Conservation (phyloP, 139 green algal genomes). For the Chlorokybus atmophyticus region DNA sequence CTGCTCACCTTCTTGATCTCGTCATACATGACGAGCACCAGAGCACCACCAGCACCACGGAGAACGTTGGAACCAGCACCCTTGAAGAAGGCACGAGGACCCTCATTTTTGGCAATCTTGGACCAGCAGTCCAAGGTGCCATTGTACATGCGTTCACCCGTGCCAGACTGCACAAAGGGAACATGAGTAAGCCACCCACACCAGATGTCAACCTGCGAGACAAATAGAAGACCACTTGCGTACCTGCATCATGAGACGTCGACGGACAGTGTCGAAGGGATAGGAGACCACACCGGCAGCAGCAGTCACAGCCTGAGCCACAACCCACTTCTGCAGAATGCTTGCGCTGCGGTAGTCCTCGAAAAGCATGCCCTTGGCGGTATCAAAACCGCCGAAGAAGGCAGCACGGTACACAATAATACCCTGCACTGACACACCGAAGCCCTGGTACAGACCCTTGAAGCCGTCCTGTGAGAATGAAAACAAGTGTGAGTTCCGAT, state of each 20-base stretch:
- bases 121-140: constrained; percentile 81
- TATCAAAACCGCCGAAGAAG: constrained; percentile 99
- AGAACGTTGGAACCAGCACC: constrained; percentile 68
- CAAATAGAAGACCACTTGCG: no score
- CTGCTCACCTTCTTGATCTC: constrained; percentile 65
- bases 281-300: constrained; percentile 79
- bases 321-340: constrained; percentile 63
- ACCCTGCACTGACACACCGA: constrained; percentile 87
- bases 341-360: not conserved
- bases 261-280: constrained; percentile 96
- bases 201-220: no score
- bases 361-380: constrained; percentile 61
- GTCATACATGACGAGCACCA: constrained; percentile 71
- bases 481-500: no score
- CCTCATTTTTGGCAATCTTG: constrained; percentile 85
- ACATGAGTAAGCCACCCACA: no score
- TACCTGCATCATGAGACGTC: constrained; percentile 99
- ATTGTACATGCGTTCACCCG: constrained; percentile 44
- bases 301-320: constrained; percentile 67
- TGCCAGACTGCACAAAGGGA: not conserved
- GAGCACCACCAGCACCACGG: constrained; percentile 52
- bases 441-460: constrained; percentile 69
- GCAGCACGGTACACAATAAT: constrained; percentile 97
- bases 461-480: constrained; percentile 20
- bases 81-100: constrained; percentile 92